These are phyloP conservation scores for Apophysomyces ossiformis DNA, from an alignment of 371 early-diverging fungal genomes.

Conservation along the genomic window DNA sequence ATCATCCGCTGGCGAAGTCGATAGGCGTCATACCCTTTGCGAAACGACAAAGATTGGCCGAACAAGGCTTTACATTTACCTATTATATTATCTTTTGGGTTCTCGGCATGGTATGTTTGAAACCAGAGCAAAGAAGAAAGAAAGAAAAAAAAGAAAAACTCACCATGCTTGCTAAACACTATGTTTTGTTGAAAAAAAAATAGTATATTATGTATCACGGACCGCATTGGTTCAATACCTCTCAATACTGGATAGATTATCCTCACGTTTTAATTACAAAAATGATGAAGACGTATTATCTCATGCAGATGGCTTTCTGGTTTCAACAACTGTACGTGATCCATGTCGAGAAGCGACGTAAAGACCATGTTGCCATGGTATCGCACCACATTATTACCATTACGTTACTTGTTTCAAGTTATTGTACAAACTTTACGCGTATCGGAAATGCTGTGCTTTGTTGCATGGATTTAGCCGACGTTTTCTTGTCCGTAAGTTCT, in stretches of 20 bases:
- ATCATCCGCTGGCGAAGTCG: constrained; percentile 53
- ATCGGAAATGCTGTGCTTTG: constrained; percentile 76
- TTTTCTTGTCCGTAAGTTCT: constrained; percentile 62
- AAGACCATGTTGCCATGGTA: constrained; percentile 73
- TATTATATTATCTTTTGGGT: constrained; percentile 59
- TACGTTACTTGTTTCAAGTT: constrained; percentile 61
- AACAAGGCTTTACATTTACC: constrained; percentile 55
- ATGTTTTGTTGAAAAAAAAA: not conserved
- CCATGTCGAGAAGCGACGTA: constrained; percentile 72
- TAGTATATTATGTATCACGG: constrained; percentile 55
- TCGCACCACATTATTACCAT: constrained; percentile 78
- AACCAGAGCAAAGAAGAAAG: constrained; percentile 12
- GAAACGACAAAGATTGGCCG: constrained; percentile 61
- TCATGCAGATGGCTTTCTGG: constrained; percentile 78
- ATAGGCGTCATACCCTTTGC: constrained; percentile 46
- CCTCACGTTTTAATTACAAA: constrained; percentile 56
- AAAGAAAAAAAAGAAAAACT: not conserved
- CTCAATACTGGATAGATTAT: constrained; percentile 64
- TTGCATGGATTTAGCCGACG: constrained; percentile 80
- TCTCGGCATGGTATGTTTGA: constrained; percentile 48
- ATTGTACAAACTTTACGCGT: constrained; percentile 66
- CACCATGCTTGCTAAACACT: not conserved
- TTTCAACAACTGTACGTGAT: constrained; percentile 68
- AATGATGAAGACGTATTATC: constrained; percentile 72
- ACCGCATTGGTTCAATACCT: constrained; percentile 66